phyloP scores from a whole-genome alignment of 768 basidiomycete genomes.

The Collybiopsis confluens region DNA sequence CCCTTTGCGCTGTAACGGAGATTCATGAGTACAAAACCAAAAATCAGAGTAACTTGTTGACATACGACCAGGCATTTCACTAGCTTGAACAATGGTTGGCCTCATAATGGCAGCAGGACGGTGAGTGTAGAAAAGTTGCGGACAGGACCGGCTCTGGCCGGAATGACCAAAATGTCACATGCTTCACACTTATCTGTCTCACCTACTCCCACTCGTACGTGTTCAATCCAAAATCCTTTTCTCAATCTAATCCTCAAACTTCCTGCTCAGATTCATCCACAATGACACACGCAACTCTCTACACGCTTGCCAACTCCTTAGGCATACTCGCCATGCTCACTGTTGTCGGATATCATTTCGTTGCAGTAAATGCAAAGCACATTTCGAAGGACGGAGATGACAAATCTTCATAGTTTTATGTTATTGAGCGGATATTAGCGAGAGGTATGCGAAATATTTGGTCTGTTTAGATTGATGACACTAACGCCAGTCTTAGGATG shows the following conservation, averaged over 20 bases:
- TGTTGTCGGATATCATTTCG: slow-evolving; percentile 85
- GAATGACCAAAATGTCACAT: too few relatives aligned
- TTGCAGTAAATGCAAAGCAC: slow-evolving; percentile 69
- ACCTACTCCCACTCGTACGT: slow-evolving; percentile 4
- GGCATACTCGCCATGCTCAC: slow-evolving; percentile 84
- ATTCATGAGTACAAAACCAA: slow-evolving; percentile 7
- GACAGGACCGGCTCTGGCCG: too few relatives aligned
- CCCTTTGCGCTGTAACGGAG: slow-evolving; percentile 50
- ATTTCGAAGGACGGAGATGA: slow-evolving; percentile 6
- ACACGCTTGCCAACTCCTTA: slow-evolving; percentile 76
- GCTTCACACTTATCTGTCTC: too few relatives aligned
- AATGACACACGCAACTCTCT: slow-evolving; percentile 80
- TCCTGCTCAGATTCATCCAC: slow-evolving; percentile 19
- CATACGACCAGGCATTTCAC: slow-evolving; percentile 85
- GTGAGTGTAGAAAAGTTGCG: not conserved
- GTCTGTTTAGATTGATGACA: not conserved
- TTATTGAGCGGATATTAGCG: too few relatives aligned
- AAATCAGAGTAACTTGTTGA: slow-evolving; percentile 16
- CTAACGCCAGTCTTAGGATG: too few relatives aligned
- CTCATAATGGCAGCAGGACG: slow-evolving; percentile 45
- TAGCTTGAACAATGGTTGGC: slow-evolving; percentile 51
- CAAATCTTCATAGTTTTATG: not conserved
- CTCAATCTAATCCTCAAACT: too few relatives aligned
- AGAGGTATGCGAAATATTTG: too few relatives aligned
- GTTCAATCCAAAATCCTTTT: not conserved